Evolutionary conservation across 75 land plant genomes (phyloP), one percentile per base, ranked within the genome.

Genomic region (Azolla pinnata): DNA sequence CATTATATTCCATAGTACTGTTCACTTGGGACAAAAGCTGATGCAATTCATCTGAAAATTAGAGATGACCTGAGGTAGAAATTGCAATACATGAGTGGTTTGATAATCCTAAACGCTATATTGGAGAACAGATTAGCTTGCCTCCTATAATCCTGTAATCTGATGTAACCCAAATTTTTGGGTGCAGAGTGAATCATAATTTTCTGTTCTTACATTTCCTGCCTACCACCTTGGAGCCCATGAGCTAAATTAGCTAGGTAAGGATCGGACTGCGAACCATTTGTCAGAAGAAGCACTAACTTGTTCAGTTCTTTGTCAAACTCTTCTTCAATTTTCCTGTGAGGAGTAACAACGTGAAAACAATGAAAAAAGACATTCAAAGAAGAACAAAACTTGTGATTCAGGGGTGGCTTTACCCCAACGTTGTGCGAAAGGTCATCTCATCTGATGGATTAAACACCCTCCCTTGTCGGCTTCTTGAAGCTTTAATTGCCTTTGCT

Each of bases 171-270:
- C n/a, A n/a, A n/a, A n/a, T n/a, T n/a, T n/a, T n/a, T n/a, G n/a
- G n/a, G n/a, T n/a, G n/a, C n/a, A n/a, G n/a, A n/a, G n/a, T n/a
- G n/a, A n/a, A n/a, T n/a, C n/a, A n/a, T n/a, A n/a, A n/a, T n/a
- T n/a, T n/a, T n/a, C n/a, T n/a, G n/a, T n/a, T n/a, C 49, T 23
- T 56, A 64, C n/a, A 30, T 23, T 29, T 65, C 68, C 18, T 69
- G 55, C 29, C 68, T 68, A 40, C 52, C 60, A 45, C 84, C 97
- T 33, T 88, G 83, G 42, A 92, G 67, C 56, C 80, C 82, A 62
- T 88, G 97, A 12, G 97, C 97, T 29, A 92, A 81, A 66, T 88
- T 95, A 45, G 96, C 84, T 67, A 92, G 56, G 52, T 81, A 83
- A 35, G 97, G 97, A 38, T 92, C 90, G 16, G 89, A 80, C 44